Conservation (phyloP, 106 monocot species). For the Dendrobium chrysotoxum region DNA sequence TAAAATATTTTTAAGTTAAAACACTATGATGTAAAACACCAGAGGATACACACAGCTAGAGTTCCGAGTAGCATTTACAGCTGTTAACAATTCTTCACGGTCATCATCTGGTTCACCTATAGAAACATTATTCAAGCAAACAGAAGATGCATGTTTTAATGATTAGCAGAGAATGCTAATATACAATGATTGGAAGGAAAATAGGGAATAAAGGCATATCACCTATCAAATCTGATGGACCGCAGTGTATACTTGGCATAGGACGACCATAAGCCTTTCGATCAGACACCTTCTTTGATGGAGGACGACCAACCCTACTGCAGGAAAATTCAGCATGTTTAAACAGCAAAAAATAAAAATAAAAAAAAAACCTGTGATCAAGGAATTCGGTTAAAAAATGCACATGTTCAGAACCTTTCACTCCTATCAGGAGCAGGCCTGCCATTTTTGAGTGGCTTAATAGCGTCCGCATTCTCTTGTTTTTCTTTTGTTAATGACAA, state of each 20-base stretch:
- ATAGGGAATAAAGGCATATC: not conserved
- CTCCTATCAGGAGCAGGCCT: slow-evolving; percentile 48
- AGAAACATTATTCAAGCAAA: slow-evolving; percentile 11
- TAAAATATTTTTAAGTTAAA: not conserved
- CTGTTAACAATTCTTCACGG: slow-evolving; percentile 63
- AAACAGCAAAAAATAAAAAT: not conserved
- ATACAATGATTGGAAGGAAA: not conserved
- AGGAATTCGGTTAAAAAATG: not conserved
- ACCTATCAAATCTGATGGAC: slow-evolving; percentile 51
- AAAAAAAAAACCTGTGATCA: not conserved
- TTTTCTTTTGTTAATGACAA: slow-evolving; percentile 63
- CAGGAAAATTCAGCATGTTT: slow-evolving; percentile 8
- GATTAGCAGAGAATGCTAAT: not conserved
- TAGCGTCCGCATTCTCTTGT: slow-evolving; percentile 29
- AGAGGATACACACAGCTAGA: slow-evolving; percentile 31
- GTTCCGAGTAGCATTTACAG: slow-evolving; percentile 48
- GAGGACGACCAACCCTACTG: slow-evolving; percentile 74
- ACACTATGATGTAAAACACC: not conserved
- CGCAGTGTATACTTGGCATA: slow-evolving; percentile 23
- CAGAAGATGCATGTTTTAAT: not conserved
- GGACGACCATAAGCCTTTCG: slow-evolving; percentile 58
- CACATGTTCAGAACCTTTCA: slow-evolving; percentile 46
- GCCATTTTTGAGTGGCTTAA: slow-evolving; percentile 64
- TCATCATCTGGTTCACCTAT: slow-evolving; percentile 78
- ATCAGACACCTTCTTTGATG: slow-evolving; percentile 73